Evolutionary conservation across 2,329 filamentous ascomycete species (phyloP), one percentile per base, ranked within the genome.

Genomic region (Aspergillus costaricaensis): DNA sequence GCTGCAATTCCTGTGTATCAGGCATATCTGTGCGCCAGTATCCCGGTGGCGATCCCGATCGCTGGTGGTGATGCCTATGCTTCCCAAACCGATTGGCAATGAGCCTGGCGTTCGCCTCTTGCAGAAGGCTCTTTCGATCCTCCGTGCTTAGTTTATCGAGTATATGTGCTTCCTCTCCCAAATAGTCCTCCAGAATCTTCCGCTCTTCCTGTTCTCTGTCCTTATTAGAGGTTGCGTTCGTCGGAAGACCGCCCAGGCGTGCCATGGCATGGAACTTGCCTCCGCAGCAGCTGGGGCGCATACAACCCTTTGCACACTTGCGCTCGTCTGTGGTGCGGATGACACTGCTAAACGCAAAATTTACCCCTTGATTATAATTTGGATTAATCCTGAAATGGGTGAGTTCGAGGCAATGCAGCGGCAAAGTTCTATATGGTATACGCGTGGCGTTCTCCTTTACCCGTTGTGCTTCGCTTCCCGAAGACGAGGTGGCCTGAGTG

Each of bases 1-100:
- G 79, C 66, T 85, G 80, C 27, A 88, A 77, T 75, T 97, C 91
- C 73, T 98, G 95, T 1, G 95, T 97, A 25, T 81, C 87, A 1
- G 94, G 93, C 73, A 99, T 96, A 67, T 96, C 94, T 1, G 89
- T 85, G 57, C 91, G 84, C 95, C 95, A 99, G 73, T 91, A 98
- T 0, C 92, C 93, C 1, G 92, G 91, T 12, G 95, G 93, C 9
- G 90, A 91, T 48, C 80, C 82, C 63, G 85, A 83, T 54, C 92
- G 85, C 61, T 88, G 85, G 74, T 89, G 92, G 27, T 87, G 83
- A 67, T 94, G 85, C 58, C 90, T 84, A 76, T 97, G 93, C 72
- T 84, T 91, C 5, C 92, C 92, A 73, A 86, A 87, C 62, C 85
- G 84, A 70, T 93, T 88, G 1, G 93, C 90, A 64, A 96, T 79